These are phyloP conservation scores for Elsinoe necatrix DNA, from an alignment of 2,329 filamentous ascomycete genomes.

Conservation along the genomic window DNA sequence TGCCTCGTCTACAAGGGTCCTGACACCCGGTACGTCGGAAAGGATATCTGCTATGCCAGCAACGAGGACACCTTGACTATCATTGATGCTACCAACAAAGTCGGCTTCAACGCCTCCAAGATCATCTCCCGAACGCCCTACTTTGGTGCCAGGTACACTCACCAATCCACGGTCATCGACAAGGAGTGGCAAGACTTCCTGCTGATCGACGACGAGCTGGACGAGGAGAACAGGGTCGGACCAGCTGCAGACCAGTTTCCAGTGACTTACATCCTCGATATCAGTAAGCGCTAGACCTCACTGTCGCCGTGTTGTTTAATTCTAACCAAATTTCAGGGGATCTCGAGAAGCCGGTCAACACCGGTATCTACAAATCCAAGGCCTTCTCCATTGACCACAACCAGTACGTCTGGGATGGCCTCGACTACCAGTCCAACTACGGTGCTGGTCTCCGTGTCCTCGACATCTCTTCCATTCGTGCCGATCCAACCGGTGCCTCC, in stretches of 20 bases:
- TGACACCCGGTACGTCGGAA: conserved; percentile 37
- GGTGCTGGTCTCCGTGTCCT: conserved; percentile 30
- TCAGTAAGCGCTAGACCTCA: conserved; percentile 22
- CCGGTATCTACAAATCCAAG: conserved; percentile 32
- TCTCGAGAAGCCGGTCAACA: conserved; percentile 36
- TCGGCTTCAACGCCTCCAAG: conserved; percentile 24
- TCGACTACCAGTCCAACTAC: conserved; percentile 34
- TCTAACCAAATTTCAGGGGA: conserved; percentile 19
- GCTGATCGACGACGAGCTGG: conserved; percentile 47
- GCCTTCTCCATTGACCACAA: conserved; percentile 35
- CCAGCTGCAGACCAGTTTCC: conserved; percentile 38
- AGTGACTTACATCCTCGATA: conserved; percentile 44
- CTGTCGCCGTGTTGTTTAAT: neutral
- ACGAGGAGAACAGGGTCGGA: conserved; percentile 38
- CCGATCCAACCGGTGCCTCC: conserved; percentile 38
- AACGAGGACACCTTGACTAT: conserved; percentile 39
- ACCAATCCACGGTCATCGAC: conserved; percentile 48
- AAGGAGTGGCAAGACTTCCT: conserved; percentile 39
- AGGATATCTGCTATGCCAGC: conserved; percentile 46
- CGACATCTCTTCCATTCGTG: conserved; percentile 31
- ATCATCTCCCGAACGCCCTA: conserved; percentile 45
- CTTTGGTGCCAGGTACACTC: conserved; percentile 43
- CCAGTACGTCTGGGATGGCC: conserved; percentile 33
- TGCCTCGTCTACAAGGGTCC: conserved; percentile 47
- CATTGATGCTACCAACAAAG: conserved; percentile 42